These are phyloP conservation scores for Martensiomyces pterosporus DNA, from an alignment of 192 early-diverging fungal species.

Conservation along the genomic window DNA sequence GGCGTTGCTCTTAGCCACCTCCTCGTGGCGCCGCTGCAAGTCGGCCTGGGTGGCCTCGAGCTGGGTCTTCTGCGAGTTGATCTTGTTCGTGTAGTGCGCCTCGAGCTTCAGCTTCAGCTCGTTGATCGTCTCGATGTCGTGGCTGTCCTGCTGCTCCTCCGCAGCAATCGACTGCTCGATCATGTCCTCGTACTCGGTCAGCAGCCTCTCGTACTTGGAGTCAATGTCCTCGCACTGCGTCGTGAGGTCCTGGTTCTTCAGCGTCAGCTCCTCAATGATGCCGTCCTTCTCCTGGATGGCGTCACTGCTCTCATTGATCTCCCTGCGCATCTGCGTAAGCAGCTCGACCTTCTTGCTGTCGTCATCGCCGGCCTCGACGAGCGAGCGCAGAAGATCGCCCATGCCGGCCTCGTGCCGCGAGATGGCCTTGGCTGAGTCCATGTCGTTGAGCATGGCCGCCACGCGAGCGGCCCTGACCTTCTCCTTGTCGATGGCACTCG, in stretches of 20 bases:
- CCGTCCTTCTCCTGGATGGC: slow-evolving; percentile 14
- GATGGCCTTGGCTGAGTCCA: slow-evolving; percentile 45
- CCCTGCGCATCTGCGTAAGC: slow-evolving; percentile 40
- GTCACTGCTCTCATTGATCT: slow-evolving; percentile 37
- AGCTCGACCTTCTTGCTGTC: slow-evolving; percentile 42
- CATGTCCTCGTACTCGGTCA: slow-evolving; percentile 53
- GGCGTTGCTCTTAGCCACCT: slow-evolving; percentile 58
- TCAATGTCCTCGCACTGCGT: slow-evolving; percentile 29
- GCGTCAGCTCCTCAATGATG: slow-evolving; percentile 16
- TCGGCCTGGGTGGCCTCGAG: slow-evolving; percentile 52
- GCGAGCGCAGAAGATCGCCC: slow-evolving; percentile 45
- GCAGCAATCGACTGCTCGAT: slow-evolving; percentile 50
- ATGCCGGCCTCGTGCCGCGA: slow-evolving; percentile 51
- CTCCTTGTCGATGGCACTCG: slow-evolving; percentile 41
- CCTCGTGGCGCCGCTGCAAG: slow-evolving; percentile 55
- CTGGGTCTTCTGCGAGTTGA: slow-evolving; percentile 65
- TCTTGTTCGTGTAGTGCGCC: slow-evolving; percentile 73
- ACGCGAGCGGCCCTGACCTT: slow-evolving; percentile 55
- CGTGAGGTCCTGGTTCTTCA: slow-evolving; percentile 13
- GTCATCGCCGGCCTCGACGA: slow-evolving; percentile 49
- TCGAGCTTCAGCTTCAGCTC: slow-evolving; percentile 85
- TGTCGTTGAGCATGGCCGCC: slow-evolving; percentile 40
- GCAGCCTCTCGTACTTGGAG: slow-evolving; percentile 39
- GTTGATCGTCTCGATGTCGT: slow-evolving; percentile 65
- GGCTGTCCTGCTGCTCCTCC: slow-evolving; percentile 45